Base-by-base conservation (phyloP, 2,329 filamentous ascomycete genomes). In the Escovopsis weberi region DNA sequence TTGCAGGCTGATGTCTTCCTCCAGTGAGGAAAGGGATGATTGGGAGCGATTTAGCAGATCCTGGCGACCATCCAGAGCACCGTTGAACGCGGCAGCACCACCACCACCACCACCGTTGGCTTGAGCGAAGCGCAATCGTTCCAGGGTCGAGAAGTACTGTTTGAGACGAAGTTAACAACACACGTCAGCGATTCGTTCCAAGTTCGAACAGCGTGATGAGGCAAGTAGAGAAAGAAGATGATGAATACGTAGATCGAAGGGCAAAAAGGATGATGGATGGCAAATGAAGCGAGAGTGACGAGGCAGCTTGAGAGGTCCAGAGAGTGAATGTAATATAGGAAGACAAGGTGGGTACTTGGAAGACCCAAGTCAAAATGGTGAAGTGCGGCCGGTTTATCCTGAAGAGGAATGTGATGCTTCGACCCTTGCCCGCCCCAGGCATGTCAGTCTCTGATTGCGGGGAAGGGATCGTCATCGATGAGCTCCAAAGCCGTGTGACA, bases 131-230 rank as follows among this genome's bases (percentile, higher is more conserved):
- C 76, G 75, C 45, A 83, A 68, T 45, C 80, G 74, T 60, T 86
- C 82, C 48, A 82, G 68, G 7, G 75, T 79, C 30, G 80, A 83
- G 63, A 85, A 85, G 63, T 82, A 85, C 75, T 85, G 58, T 35
- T 32, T 11, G 28, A 45, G 41, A 33, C 33, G 34, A 42, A 42
- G 34, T 26, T 32, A 44, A 28, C 15, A 7, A 30, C 12, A 35
- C 8, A 41, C 35, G 35, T 43, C 34, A 45, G 39, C 34, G 35
- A 32, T 11, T 11, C 11, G 28, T 32, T 11, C 23, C 23, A 23
- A 23, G 23, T 32, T 9, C 28, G 28, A 9, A 32, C 28, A 32
- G 11, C 3, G 28, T 23, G 19, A 12, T 23, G 19, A 3, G 12
- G 34, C 34, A 23, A 36, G 7, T 8, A 32, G 28, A 32, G 28